Base-by-base conservation (phyloP, 768 basidiomycete genomes). In the Postia placenta region DNA sequence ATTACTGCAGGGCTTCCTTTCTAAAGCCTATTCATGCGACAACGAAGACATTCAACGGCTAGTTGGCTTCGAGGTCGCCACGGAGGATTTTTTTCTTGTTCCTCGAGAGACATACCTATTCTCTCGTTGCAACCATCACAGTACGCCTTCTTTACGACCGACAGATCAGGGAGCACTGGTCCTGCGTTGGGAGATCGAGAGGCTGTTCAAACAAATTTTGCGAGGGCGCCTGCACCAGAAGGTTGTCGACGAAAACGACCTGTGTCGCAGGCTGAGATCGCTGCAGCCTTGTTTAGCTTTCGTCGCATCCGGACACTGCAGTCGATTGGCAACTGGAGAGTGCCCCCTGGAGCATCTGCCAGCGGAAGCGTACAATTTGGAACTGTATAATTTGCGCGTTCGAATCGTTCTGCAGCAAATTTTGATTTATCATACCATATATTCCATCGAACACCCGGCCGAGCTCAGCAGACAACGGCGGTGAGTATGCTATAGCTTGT, bases 401-500 rank as follows among this genome's bases (percentile, higher is more conserved):
- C 61, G 69, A 3, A 58, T 76, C 24, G 71, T 77, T 53, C 49
- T 83, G 1, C 71, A 72, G 40, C 76, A 80, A 42, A 72, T 82
- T 2, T 54, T 68, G 41, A 75, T 81, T 14, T 66, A 74, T 36
- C 68, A 76, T 23, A 54, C 54, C 7, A 53, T 69, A 2, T 50
- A 61, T 42, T 56, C 26, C 1, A 17, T 52, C 15, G 45, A 50
- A 27, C 2, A 47, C 7, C 25, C 38, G 11, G 20, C 14, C 22
- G 47, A 52, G 22, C 49, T 42, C 4, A 24, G 25, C 11, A 40
- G 27, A 6, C 49, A 52, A 14, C 38, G 35, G 2, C 36, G 42
- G 47, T 48, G 50, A 4, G 28, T 37, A 7, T n/a, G 37, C 11
- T 38, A 22, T 39, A 22, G n/a, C n/a, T 36, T 45, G 26, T 9